A percentile compares a stretch with the other conserved stretches of the same genome.
Conservation (phyloP, 345 rosid species). For the Eucalyptus shirleyi region DNA sequence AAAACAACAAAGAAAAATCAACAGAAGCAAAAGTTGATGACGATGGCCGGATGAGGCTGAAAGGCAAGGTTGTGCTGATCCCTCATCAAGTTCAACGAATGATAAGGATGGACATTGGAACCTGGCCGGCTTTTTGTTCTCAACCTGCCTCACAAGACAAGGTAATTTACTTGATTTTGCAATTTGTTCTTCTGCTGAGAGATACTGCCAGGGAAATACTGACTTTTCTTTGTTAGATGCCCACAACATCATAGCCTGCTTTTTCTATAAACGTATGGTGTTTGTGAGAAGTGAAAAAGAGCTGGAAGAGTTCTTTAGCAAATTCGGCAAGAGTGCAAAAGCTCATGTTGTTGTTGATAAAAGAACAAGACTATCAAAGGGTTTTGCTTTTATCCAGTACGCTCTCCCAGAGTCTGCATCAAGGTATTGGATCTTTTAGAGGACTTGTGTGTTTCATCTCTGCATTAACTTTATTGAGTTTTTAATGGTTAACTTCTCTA, state of each 20-base stretch:
- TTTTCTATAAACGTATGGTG: background rate
- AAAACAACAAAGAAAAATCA: constrained; percentile 3
- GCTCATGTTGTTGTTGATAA: constrained; percentile 81
- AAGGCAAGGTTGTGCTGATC: constrained; percentile 12
- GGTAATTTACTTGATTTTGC: constrained; percentile 17
- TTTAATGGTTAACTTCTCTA: background rate
- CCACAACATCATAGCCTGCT: background rate
- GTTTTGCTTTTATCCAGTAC: constrained; percentile 70
- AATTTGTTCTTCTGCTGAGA: background rate
- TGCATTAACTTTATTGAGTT: background rate
- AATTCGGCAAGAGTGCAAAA: constrained; percentile 41
- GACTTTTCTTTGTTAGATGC: background rate
- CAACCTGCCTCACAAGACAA: constrained; percentile 70
- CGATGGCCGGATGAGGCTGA: constrained; percentile 3
- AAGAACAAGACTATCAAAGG: constrained; percentile 81
- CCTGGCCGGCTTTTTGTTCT: constrained; percentile 75
- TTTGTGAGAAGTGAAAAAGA: constrained; percentile 63
- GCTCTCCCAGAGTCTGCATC: constrained; percentile 53
- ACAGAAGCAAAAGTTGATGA: background rate
- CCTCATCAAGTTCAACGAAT: constrained; percentile 14
- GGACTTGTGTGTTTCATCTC: background rate
- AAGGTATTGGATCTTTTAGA: constrained; percentile 29
- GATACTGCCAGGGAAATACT: background rate
- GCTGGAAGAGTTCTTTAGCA: constrained; percentile 57
- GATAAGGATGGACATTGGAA: constrained; percentile 21